Percentiles rank a stretch among this genome's conserved stretches.
phyloP scores from a whole-genome alignment of 2,329 filamentous ascomycete genomes.

The Bretziella fagacearum region DNA sequence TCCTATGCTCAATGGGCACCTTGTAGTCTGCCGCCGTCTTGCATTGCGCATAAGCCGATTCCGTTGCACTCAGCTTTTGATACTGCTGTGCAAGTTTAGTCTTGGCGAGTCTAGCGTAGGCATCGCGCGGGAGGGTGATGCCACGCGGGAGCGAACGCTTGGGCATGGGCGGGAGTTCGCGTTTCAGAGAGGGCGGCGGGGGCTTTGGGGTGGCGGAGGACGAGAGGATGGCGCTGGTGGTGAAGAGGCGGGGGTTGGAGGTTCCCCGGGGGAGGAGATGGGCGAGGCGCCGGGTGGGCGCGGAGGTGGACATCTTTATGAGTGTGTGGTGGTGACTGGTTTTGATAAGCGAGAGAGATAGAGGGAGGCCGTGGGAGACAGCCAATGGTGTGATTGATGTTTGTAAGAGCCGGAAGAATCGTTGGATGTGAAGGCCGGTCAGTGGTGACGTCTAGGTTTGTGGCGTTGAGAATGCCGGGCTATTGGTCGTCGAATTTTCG shows the following conservation, averaged over 20 bases:
- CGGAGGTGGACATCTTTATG: slow-evolving; percentile 3
- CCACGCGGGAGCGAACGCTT: slow-evolving; percentile 9
- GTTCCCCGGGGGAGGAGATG: not conserved
- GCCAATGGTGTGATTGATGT: no score
- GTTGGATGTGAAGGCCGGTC: no score
- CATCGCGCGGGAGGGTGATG: slow-evolving; percentile 11
- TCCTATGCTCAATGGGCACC: slow-evolving; percentile 50
- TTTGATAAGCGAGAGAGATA: not conserved
- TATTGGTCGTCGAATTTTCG: no score
- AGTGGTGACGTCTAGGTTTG: no score
- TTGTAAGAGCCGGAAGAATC: no score
- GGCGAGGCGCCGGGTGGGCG: not conserved
- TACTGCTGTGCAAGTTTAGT: slow-evolving; percentile 23
- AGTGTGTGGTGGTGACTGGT: not conserved
- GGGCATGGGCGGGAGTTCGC: slow-evolving; percentile 12
- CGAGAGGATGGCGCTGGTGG: not conserved
- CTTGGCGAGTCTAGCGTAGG: slow-evolving; percentile 10
- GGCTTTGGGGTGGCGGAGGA: not conserved
- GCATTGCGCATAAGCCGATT: slow-evolving; percentile 63
- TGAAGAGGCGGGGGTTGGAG: not conserved
- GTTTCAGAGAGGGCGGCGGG: not conserved
- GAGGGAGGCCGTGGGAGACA: no score
- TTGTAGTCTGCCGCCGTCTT: slow-evolving; percentile 57
- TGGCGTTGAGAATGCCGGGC: no score
- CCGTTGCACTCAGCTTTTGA: slow-evolving; percentile 61